Evolutionary conservation across 306 rosid species (phyloP), one percentile per base, ranked within the genome.

Genomic region (Lathyrus tuberosus): DNA sequence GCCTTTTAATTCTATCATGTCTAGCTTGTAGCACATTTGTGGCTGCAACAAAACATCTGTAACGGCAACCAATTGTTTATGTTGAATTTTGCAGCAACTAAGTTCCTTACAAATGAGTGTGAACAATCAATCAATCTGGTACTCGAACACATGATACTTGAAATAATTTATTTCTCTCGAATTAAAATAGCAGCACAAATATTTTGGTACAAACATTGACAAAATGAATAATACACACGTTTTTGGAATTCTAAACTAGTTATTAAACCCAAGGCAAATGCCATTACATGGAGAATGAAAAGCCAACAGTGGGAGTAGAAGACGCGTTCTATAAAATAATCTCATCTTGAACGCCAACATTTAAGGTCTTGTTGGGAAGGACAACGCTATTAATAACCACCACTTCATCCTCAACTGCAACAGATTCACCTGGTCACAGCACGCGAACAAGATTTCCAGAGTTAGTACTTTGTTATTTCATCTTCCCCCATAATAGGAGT

Each of bases 331-430:
- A 94, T n/a, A 94, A 83, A 67, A 94, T 87, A 63, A 94, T 91
- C 80, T 94, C 99, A 57, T 91, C 99, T 75, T 87, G 97, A 73
- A 91, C 99, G 42, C 95, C 84, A 6, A 88, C 83, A 67, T 91
- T 94, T 82, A 94, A 87, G 24, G 97, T 88, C 80, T 94, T 94
- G 54, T 94, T 81, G 17, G 97, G 99, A 62, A 94, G 97, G 74
- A 91, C 92, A 54, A 91, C 86, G 86, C 99, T 89, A 72, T 86
- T 91, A 33, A 84, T 83, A 56, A 94, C 91, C 79, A 91, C 97
- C 0, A 94, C 95, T 78, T 94, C 99, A 68, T 94, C 99, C 82
- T 94, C 99, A 47, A 94, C 97, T 0, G 57, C 71, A 46, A 89
- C 99, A 60, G 94, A 88, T 82, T 94, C 96, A 75, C 97, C 99